Evolutionary conservation across 805 yeast genomes (phyloP).

Genomic region (Clavispora phyllophila): DNA sequence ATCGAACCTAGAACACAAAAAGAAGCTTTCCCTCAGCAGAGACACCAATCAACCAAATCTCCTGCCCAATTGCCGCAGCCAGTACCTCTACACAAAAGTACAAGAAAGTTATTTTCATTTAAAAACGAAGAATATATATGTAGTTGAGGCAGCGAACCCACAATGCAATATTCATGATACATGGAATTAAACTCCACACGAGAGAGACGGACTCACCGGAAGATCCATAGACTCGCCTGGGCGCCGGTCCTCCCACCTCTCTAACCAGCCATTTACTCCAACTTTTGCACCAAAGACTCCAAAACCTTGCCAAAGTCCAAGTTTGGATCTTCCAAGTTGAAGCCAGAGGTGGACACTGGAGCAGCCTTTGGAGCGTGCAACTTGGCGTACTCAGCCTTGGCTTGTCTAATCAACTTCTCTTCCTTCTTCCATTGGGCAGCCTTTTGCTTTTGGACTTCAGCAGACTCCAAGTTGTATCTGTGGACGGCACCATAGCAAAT

Average conservation of each 20-base stretch:
- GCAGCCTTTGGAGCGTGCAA: constrained; percentile 34
- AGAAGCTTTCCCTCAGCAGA: no score
- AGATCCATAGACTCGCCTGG: not conserved
- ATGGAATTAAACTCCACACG: not conserved
- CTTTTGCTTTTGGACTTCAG: constrained; percentile 56
- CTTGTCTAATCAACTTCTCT: constrained; percentile 76
- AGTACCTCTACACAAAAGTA: not conserved
- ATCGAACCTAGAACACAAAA: no score
- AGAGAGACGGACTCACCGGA: not conserved
- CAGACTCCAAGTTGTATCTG: constrained; percentile 61
- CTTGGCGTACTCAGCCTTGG: constrained; percentile 83
- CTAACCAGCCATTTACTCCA: constrained; percentile 21
- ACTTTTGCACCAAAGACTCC: constrained; percentile 58
- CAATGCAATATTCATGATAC: constrained; percentile 2
- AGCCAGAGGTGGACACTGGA: constrained; percentile 20
- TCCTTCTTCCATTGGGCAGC: constrained; percentile 56
- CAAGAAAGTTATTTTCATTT: constrained; percentile 1
- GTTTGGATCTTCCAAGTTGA: constrained; percentile 84
- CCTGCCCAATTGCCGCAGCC: no score
- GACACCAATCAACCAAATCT: not conserved
- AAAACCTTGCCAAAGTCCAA: constrained; percentile 75
- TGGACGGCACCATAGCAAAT: constrained; percentile 83
- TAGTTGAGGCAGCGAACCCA: constrained; percentile 1
- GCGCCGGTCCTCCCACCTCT: not conserved
- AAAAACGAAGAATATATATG: constrained; percentile 2